phyloP scores from a whole-genome alignment of 306 rosid species.

The Astragalus glycyphyllos region DNA sequence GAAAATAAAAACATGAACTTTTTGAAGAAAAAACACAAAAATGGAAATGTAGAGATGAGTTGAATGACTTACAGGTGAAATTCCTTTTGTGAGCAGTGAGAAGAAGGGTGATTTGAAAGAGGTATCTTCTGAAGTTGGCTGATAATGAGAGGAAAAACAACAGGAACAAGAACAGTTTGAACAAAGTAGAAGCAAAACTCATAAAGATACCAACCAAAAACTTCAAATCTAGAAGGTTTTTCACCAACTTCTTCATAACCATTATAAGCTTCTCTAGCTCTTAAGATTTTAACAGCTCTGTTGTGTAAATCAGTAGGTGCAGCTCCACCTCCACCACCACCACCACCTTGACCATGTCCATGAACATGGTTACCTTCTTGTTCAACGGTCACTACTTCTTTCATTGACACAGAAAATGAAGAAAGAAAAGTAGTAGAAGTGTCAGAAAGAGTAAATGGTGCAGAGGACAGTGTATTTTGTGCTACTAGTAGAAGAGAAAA shows the following conservation, averaged over 20 bases:
- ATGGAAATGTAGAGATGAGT: not conserved
- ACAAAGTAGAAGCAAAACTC: conserved; percentile 78
- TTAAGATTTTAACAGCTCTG: conserved; percentile 52
- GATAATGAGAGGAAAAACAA: conserved; percentile 86
- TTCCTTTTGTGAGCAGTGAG: conserved; percentile 62
- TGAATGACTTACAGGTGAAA: conserved; percentile 57
- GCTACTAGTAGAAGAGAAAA: not conserved
- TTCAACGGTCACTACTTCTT: conserved; percentile 27
- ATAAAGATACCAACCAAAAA: conserved; percentile 76
- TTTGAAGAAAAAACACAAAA: not conserved
- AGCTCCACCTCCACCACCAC: not conserved
- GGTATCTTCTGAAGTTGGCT: conserved; percentile 57
- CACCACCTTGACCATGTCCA: conserved; percentile 1
- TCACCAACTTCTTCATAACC: conserved; percentile 61
- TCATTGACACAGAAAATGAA: conserved; percentile 1
- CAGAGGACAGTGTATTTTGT: conserved; percentile 5
- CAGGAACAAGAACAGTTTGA: conserved; percentile 68
- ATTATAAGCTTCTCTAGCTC: conserved; percentile 57
- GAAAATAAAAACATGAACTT: not conserved
- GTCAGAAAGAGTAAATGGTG: conserved; percentile 30
- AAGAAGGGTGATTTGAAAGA: conserved; percentile 37
- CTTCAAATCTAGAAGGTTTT: conserved; percentile 64
- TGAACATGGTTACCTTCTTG: conserved; percentile 32
- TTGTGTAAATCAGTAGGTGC: conserved; percentile 51
- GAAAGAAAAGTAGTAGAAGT: not conserved